Evolutionary conservation across 805 yeast genomes (phyloP), one percentile per base, ranked within the genome.

Genomic region (Kluyveromyces wickerhamii): DNA sequence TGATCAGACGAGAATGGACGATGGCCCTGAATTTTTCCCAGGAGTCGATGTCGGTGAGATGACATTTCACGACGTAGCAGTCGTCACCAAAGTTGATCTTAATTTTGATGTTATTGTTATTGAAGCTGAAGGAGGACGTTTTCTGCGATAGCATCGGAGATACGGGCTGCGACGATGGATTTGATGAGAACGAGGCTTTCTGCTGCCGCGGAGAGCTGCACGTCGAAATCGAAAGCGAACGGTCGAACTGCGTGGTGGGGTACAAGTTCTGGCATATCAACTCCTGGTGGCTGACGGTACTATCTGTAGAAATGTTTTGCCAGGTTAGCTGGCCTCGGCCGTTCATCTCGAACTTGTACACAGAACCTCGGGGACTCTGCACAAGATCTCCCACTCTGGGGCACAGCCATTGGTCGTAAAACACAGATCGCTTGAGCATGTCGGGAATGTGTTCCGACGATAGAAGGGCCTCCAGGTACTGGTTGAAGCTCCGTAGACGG

Each of bases 21-120:
- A 36, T 9, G 10, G 14, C 17, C 14, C 40, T 22, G 27, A 51
- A 34, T 21, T 46, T 40, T 2, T 31, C 28, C 20, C 44, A 31
- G 14, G 39, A 34, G 8, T 40, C 32, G 7, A 51, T 29, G 10
- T 44, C 48, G 5, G 32, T 22, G 2, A 27, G 16, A 4, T 27
- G 25, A 21, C 51, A 40, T 38, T 47, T 51, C 7, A 44, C 29
- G 7, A 38, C 52, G 32, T 45, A 45, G 32, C 47, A 51, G 21
- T 51, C 53, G 13, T 39, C 46, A 20, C 42, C 28, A 24, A 40
- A 37, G 14, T 43, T 30, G 7, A 46, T 40, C 34, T 51, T 51
- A n/a, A 51, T 32, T 29, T 48, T 49, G 2, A 48, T 33, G 15
- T 27, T 14, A 13, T 15, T 15, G 3, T n/a, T 23, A n/a, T 16